Evolutionary conservation across 805 yeast genomes (phyloP), one percentile per base, ranked within the genome.

Genomic region (Kazachstania kunashirensis): DNA sequence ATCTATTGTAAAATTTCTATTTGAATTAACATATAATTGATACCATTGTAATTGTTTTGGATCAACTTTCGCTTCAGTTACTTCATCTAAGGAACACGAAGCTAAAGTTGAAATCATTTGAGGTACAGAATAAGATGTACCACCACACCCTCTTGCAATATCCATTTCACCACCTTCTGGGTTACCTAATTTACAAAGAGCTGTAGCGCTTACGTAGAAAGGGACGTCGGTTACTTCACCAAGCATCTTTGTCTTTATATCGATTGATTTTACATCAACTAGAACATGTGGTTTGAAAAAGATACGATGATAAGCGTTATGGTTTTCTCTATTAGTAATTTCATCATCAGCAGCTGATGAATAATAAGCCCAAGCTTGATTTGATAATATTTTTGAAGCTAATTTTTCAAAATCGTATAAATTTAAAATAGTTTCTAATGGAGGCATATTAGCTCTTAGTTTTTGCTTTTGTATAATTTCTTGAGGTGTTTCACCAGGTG

Each of bases 31-130:
- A 52, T 86, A 86, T 34, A 86, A 66, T 61, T 86, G 96, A 57
- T 76, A 76, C 96, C 96, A 86, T 55, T 84, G 88, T 7, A 79
- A 68, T 55, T 86, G 95, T 11, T 49, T 49, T 27, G 67, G 68
- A 11, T 72, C 75, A 1, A 61, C 61, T 21, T 80, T 77, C 5
- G 79, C 83, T 40, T 73, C 84, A 3, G 79, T 74, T 42, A 86
- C 82, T 55, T 86, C 96, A 48, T 85, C 92, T 45, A 84, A 70
- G 2, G 95, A 77, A 55, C 86, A 84, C 5, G 95, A 82, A 1
- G 96, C 89, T 48, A 85, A 67, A 1, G 95, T 88, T 5, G 96
- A 88, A 39, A 88, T 79, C 97, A 88, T 88, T 60, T 88, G 96
- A 7, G 59, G 55, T 10, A 56, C 50, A 39, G 81, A 75, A 23